Percentiles rank a stretch among this genome's conserved stretches.
These are phyloP conservation scores for Prinsepia uniflora DNA, from an alignment of 306 rosid genomes.

Conservation along the genomic window DNA sequence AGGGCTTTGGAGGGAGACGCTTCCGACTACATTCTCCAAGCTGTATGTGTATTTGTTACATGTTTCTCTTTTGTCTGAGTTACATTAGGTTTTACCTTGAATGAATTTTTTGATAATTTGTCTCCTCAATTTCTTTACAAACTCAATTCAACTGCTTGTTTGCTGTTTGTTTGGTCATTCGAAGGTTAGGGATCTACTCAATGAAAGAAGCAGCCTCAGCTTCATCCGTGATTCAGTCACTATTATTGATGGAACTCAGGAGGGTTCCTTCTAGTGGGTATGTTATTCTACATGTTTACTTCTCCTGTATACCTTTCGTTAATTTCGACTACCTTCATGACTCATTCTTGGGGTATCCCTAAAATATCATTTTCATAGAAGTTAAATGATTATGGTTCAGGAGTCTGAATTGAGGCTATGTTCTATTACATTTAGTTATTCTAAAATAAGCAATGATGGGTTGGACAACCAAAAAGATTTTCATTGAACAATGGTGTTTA, in stretches of 20 bases:
- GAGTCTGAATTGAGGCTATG: not conserved
- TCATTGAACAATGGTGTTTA: too few species aligned
- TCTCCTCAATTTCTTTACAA: too few species aligned
- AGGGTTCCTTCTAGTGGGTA: conserved; percentile 98
- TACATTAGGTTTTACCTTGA: not conserved
- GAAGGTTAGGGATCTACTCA: too few species aligned
- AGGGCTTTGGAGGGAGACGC: conserved; percentile 77
- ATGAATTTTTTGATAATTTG: too few species aligned
- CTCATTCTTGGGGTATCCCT: not conserved
- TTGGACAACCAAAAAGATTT: too few species aligned
- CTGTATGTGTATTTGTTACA: conserved; percentile 38
- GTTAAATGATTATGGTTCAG: not conserved
- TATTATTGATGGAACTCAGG: conserved; percentile 92
- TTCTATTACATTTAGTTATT: not conserved
- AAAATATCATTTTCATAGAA: not conserved
- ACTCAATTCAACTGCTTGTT: too few species aligned
- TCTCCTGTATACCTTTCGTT: too few species aligned
- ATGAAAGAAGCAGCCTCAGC: too few species aligned
- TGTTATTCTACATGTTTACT: conserved; percentile 12
- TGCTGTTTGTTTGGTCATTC: too few species aligned
- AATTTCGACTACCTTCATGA: too few species aligned
- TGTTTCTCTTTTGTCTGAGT: not conserved
- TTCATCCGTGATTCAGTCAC: conserved; percentile 52
- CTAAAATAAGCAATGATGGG: too few species aligned
- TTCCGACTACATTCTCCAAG: conserved; percentile 80